Percentiles rank a stretch among this genome's conserved stretches.
phyloP scores from a whole-genome alignment of 805 yeast species.

The Komagataella phaffii region DNA sequence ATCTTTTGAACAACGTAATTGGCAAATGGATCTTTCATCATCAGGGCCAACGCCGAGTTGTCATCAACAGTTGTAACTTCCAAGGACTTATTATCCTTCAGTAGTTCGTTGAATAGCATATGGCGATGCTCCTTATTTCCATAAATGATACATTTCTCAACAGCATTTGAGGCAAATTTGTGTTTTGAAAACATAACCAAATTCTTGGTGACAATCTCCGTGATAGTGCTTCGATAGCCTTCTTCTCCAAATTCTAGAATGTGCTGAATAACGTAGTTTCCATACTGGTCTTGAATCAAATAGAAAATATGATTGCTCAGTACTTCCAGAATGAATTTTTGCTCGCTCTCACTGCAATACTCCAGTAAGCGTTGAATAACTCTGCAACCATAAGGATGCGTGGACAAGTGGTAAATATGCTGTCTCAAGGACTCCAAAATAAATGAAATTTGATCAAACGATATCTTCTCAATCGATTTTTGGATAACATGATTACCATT shows the following conservation, averaged over 20 bases:
- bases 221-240: constrained; percentile 42
- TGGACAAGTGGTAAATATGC: constrained; percentile 72
- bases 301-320: constrained; percentile 58
- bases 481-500: constrained; percentile 98
- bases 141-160: constrained; percentile 79
- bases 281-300: constrained; percentile 91
- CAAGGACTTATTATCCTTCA: constrained; percentile 32
- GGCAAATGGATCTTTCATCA: constrained; percentile 98
- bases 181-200: constrained; percentile 77
- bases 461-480: constrained; percentile 80
- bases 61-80: constrained; percentile 38
- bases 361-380: constrained; percentile 90
- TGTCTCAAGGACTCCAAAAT: constrained; percentile 58
- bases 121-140: constrained; percentile 54
- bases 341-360: constrained; percentile 54
- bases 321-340: constrained; percentile 53
- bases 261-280: constrained; percentile 95
- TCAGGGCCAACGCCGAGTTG: constrained; percentile 60
- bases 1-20: constrained; percentile 94
- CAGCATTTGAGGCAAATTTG: constrained; percentile 95
- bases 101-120: constrained; percentile 51
- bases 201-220: constrained; percentile 50
- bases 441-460: constrained; percentile 55
- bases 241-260: constrained; percentile 73
- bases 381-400: constrained; percentile 96